Conservation (phyloP, 1,284 basidiomycete genomes). For the Inonotus obliquus region DNA sequence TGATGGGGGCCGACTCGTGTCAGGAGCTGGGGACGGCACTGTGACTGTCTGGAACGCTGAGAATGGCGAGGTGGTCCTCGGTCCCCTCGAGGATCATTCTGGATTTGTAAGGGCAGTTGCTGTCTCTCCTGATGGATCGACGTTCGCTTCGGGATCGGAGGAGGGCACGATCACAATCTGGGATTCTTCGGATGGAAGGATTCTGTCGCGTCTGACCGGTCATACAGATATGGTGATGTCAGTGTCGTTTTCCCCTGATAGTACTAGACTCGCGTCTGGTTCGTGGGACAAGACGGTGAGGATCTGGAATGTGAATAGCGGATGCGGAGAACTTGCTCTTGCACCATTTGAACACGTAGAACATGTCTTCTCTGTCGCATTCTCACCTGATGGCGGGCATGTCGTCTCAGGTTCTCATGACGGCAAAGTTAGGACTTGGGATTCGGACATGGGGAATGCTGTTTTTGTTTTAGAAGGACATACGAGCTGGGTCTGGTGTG, state of each 20-base stretch:
- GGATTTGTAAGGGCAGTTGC: constrained; percentile 14
- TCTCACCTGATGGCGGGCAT: constrained; percentile 12
- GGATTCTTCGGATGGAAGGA: not conserved
- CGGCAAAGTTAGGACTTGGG: constrained; percentile 16
- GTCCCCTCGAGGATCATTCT: constrained; percentile 10
- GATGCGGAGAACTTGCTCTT: not conserved
- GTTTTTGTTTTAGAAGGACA: not conserved
- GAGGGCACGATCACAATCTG: constrained; percentile 8
- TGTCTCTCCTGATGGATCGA: constrained; percentile 7
- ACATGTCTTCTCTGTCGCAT: constrained; percentile 14
- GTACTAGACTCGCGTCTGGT: not conserved
- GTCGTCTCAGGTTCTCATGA: constrained; percentile 17
- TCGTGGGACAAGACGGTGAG: not conserved
- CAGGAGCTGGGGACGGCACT: constrained; percentile 18
- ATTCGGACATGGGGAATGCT: not conserved
- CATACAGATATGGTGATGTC: constrained; percentile 18
- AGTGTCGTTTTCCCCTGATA: constrained; percentile 16
- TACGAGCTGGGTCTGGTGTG: not conserved
- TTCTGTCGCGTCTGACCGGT: constrained; percentile 1
- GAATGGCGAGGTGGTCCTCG: not conserved
- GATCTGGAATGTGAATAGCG: constrained; percentile 1
- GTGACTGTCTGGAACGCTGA: constrained; percentile 16
- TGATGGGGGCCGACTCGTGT: constrained; percentile 12
- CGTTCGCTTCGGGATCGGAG: constrained; percentile 22
- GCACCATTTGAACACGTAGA: not conserved